Percentiles rank a stretch among this genome's conserved stretches.
These are phyloP conservation scores for Leptographium flavum DNA, from an alignment of 2,329 filamentous ascomycete genomes.

Conservation along the genomic window DNA sequence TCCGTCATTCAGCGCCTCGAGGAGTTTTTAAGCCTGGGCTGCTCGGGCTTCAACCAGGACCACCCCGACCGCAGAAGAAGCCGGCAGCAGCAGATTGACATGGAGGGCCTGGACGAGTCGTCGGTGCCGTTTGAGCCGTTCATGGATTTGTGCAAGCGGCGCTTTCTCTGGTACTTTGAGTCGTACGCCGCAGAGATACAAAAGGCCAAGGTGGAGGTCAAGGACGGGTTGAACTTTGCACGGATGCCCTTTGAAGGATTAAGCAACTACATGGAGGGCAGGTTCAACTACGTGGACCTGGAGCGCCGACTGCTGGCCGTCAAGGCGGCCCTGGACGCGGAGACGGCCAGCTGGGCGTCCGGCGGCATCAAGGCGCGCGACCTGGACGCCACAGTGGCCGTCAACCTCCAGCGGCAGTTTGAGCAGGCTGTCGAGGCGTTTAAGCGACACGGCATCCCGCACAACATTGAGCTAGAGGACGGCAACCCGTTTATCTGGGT, in stretches of 20 bases:
- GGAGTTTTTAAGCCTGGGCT: conserved; percentile 53
- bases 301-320: conserved; percentile 54
- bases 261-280: conserved; percentile 73
- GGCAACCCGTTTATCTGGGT: conserved; percentile 83
- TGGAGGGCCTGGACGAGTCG: conserved; percentile 34
- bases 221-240: conserved; percentile 50
- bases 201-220: conserved; percentile 47
- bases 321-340: conserved; percentile 54
- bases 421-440: conserved; percentile 68
- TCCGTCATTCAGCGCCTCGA: conserved; percentile 79
- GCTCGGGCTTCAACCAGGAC: conserved; percentile 8
- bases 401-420: conserved; percentile 71
- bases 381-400: conserved; percentile 61
- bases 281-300: conserved; percentile 67
- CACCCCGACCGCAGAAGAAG: too few species aligned
- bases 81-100: conserved; percentile 28
- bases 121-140: conserved; percentile 65
- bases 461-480: conserved; percentile 64
- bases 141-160: conserved; percentile 75
- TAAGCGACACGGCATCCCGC: conserved; percentile 53
- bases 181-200: conserved; percentile 64
- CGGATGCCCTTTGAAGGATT: conserved; percentile 75
- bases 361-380: conserved; percentile 50
- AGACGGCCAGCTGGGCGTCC: conserved; percentile 55
- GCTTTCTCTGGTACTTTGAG: conserved; percentile 93